Evolutionary conservation across 2,329 filamentous ascomycete genomes (phyloP).

Genomic region (Talaromyces sp.): DNA sequence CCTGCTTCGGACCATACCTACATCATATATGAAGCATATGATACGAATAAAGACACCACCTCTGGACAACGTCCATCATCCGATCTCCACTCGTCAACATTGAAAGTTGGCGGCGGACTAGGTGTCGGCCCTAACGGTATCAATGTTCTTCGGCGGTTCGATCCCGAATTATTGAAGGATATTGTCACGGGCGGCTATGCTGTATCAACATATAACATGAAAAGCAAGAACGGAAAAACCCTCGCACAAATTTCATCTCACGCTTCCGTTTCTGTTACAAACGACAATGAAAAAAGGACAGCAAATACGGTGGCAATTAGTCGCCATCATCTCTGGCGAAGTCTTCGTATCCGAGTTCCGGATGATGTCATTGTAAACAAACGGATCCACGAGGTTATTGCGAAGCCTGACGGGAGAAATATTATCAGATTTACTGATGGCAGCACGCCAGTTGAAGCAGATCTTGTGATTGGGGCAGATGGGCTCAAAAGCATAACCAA

Average conservation of each 20-base stretch:
- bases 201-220: slow-evolving; percentile 26
- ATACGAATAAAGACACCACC: slow-evolving; percentile 22
- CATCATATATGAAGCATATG: slow-evolving; percentile 38
- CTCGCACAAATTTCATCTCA: slow-evolving; percentile 23
- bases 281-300: slow-evolving; percentile 8
- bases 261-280: neutral
- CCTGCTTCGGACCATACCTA: slow-evolving; percentile 22
- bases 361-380: slow-evolving; percentile 28
- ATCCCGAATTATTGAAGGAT: slow-evolving; percentile 28
- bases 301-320: slow-evolving; percentile 32
- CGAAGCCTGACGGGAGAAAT: slow-evolving; percentile 18
- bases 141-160: slow-evolving; percentile 31
- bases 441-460: slow-evolving; percentile 26
- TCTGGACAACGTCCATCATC: slow-evolving; percentile 14
- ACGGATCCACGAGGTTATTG: slow-evolving; percentile 24
- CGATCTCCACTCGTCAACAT: slow-evolving; percentile 26
- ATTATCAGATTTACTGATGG: slow-evolving; percentile 30
- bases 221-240: slow-evolving; percentile 27
- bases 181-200: slow-evolving; percentile 31
- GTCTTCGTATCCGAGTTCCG: slow-evolving; percentile 30
- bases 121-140: slow-evolving; percentile 37
- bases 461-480: slow-evolving; percentile 41
- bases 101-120: slow-evolving; percentile 34
- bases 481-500: slow-evolving; percentile 34
- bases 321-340: slow-evolving; percentile 35